Base-by-base conservation (phyloP, 768 basidiomycete genomes). In the Termitomyces sp. region DNA sequence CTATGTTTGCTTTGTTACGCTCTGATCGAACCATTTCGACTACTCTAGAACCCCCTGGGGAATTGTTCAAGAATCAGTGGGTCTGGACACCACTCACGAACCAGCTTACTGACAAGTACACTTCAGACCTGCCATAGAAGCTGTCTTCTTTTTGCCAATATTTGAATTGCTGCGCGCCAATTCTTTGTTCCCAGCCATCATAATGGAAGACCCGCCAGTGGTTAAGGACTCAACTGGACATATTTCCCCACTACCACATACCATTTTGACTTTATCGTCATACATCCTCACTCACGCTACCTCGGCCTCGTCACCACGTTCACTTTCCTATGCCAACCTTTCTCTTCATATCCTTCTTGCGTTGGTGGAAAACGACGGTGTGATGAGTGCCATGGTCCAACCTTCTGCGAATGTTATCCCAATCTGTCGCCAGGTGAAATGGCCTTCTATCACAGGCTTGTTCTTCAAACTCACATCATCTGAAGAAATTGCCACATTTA, bases 251-350 rank as follows among this genome's bases (percentile, higher is more conserved):
- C 67, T 79, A 10, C 68, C 77, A 1, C 72, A 77, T 60, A 79
- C 78, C 11, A 65, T 85, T 11, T 63, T 88, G 45, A 79, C 82
- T 4, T 65, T 88, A 52, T 79, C 83, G 2, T 87, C 86, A 0
- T 88, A 88, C 69, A 63, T 88, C 47, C 68, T 87, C 52, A 79
- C 84, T 2, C 87, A 89, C 64, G 86, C 86, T 12, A 80, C 84
- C 11, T 85, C 87, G 5, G 71, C 79, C 0, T 74, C 77, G 2
- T 82, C 84, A 14, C 70, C 80, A 5, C 79, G 86, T 21, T 79
- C 84, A 17, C 73, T 81, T 42, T 79, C 80, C 2, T 89, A 89
- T 66, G 85, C 84, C 1, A 78, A 77, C 63, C 72, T 88, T 1
- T 71, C 78, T 17, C 70, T 88, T 62, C 78, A 80, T 53, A 76